Evolutionary conservation across 1,284 basidiomycete genomes (phyloP), one percentile per base, ranked within the genome.

Genomic region (Malassezia sympodialis): DNA sequence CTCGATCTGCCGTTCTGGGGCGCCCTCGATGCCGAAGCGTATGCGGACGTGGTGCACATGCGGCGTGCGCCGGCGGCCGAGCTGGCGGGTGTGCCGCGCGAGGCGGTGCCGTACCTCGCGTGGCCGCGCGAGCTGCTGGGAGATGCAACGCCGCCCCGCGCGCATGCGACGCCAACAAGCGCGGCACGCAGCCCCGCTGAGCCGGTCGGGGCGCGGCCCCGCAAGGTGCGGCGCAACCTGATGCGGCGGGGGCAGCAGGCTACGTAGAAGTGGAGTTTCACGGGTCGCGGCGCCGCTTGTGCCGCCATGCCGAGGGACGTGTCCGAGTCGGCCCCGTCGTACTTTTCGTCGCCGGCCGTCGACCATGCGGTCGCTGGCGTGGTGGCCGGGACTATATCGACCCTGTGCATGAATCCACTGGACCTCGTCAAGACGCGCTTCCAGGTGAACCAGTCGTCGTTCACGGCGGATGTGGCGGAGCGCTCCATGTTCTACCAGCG

Each of bases 351-450:
- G 0, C 65, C 67, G 0, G 72, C 72, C 5, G 56, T 72, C 82
- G 91, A 96, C 76, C 90, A 96, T 83, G 91, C 93, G 19, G 82
- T 85, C 51, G 88, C 90, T 41, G 93, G 94, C 52, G 82, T 98
- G 55, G 87, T 88, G 41, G 93, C 93, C 30, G 94, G 93, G 42
- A 84, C 90, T 52, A 84, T 86, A 61, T 88, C 90, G 24, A 91
- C 91, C 45, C 79, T 96, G 34, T 90, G 88, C 76, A 94, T 98
- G 89, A 91, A 98, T 75, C 94, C 94, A 4, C 81, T 99, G 37
- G 94, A 99, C 77, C 82, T 98, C 5, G 81, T 98, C 77, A 98
- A 98, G 78, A 83, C 96, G 72, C 87, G 90, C 69, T 85, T 93
- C 58, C 93, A 98, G 77, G 88, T 81, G 37, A 67, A 51, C 46